Base-by-base conservation (phyloP, 75 land plant genomes). In the Selaginella moellendorffii region DNA sequence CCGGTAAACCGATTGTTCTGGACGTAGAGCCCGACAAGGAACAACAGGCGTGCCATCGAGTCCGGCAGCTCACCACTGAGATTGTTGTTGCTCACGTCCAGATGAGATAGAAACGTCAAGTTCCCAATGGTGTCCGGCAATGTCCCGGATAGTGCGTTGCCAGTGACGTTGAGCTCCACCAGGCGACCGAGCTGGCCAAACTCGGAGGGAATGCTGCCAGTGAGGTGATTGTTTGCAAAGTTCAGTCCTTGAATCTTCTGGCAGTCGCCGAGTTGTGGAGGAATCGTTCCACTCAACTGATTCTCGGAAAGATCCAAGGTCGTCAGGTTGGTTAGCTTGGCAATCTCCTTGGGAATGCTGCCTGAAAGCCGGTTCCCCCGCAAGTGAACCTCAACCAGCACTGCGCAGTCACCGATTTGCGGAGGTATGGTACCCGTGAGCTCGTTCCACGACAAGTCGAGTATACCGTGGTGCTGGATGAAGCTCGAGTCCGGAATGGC, bases 381-480 rank as follows among this genome's bases (percentile, higher is more conserved):
- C 17, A 67, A 62, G 28, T 54, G 21, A 2, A 67, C 1, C 5
- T 12, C 31, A 14, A 56, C 62, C 1, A 67, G 29, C 20, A 21
- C 5, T 0, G 29, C 29, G 1, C 24, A 54, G 23, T 67, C 21
- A 10, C 29, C 18, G 23, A 86, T 30, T 8, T 72, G 74, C 53
- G 70, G 66, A 1, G 90, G 90, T 22, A 84, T 72, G 29, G 74
- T 21, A 31, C 88, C 88, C 0, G 76, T 28, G 18, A 88, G 46
- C 54, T 22, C 60, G 63, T 86, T 86, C 42, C 61, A 36, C 0
- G 84, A 77, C 2, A 86, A 69, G 69, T 89, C 96, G 25, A 76
- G 63, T 0, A 79, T 69, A 18, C 93, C 93, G 69, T 71, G 72
- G 30, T 88, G 93, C 67, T 88, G 93, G 27, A 63, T 25, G 64